Percentiles rank a stretch among this genome's conserved stretches.
Evolutionary conservation across 2,329 filamentous ascomycete genomes (phyloP).

Genomic region (Ceratocystiopsis sp.): DNA sequence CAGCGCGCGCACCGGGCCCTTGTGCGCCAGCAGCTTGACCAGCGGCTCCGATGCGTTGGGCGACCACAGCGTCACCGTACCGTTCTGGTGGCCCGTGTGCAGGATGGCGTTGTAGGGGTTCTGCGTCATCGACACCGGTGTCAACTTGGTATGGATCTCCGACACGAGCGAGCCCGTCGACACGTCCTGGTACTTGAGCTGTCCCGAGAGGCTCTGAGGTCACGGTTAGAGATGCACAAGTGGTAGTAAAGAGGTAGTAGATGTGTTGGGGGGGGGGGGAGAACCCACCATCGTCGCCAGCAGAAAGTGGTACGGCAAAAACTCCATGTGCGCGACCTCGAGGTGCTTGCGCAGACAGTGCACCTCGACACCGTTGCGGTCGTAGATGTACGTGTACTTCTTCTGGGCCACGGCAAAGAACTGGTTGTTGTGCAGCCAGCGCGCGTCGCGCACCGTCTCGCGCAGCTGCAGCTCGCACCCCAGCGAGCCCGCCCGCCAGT

Average conservation of each 20-base stretch:
- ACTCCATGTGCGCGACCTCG: conserved; percentile 87
- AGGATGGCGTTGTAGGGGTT: conserved; percentile 88
- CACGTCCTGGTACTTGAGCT: conserved; percentile 86
- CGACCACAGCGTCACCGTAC: conserved; percentile 88
- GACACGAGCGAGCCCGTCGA: conserved; percentile 80
- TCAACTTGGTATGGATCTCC: conserved; percentile 67
- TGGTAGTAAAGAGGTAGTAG: too few relatives aligned
- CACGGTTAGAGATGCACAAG: too few relatives aligned
- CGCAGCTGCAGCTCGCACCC: conserved; percentile 74
- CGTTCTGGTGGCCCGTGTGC: conserved; percentile 88
- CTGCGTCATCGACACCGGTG: conserved; percentile 68
- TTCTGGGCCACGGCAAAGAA: conserved; percentile 93
- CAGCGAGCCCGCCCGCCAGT: conserved; percentile 84
- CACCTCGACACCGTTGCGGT: conserved; percentile 74
- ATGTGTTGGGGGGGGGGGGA: too few relatives aligned
- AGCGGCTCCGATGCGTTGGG: conserved; percentile 75
- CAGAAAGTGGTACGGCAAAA: conserved; percentile 90
- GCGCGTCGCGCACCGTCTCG: conserved; percentile 77
- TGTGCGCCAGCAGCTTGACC: conserved; percentile 81
- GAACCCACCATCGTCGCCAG: conserved; percentile 51
- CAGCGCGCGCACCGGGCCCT: conserved; percentile 70
- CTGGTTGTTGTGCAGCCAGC: conserved; percentile 90
- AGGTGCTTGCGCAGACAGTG: conserved; percentile 82
- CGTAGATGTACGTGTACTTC: conserved; percentile 94
- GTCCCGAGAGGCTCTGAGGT: conserved; percentile 46